phyloP scores from a whole-genome alignment of 1,139 yeast species.

The Sugiyamaella novakii region DNA sequence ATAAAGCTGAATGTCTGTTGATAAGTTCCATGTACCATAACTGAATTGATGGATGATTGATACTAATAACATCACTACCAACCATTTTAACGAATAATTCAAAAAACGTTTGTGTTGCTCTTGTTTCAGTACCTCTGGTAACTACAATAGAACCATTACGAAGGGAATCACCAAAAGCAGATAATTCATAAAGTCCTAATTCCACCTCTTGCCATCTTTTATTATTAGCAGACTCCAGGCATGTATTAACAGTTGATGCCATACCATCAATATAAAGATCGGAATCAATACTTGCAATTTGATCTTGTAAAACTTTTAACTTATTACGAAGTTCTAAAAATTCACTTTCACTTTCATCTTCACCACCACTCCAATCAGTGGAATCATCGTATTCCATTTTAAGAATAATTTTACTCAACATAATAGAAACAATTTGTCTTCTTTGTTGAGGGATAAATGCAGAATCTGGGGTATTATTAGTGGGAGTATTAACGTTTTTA shows the following conservation, averaged over 20 bases:
- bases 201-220: conserved; percentile 75
- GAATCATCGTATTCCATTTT: conserved; percentile 82
- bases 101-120: conserved; percentile 34
- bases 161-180: conserved; percentile 76
- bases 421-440: conserved; percentile 56
- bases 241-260: conserved; percentile 64
- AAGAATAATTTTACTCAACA: conserved; percentile 68
- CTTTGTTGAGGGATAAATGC: conserved; percentile 42
- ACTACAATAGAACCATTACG: conserved; percentile 70
- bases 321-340: conserved; percentile 75
- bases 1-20: conserved; percentile 73
- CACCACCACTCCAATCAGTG: conserved; percentile 55
- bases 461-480: conserved; percentile 38
- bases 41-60: conserved; percentile 75
- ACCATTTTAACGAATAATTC: conserved; percentile 67
- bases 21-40: conserved; percentile 80
- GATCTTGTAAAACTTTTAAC: conserved; percentile 79
- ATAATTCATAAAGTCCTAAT: conserved; percentile 80
- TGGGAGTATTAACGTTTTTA: conserved; percentile 3
- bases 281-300: conserved; percentile 75
- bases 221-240: conserved; percentile 42
- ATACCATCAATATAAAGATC: conserved; percentile 71
- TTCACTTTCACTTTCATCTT: conserved; percentile 67
- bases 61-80: conserved; percentile 51
- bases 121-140: conserved; percentile 50